Base-by-base conservation (phyloP, 345 rosid species). In the Eucalyptus sp. region DNA sequence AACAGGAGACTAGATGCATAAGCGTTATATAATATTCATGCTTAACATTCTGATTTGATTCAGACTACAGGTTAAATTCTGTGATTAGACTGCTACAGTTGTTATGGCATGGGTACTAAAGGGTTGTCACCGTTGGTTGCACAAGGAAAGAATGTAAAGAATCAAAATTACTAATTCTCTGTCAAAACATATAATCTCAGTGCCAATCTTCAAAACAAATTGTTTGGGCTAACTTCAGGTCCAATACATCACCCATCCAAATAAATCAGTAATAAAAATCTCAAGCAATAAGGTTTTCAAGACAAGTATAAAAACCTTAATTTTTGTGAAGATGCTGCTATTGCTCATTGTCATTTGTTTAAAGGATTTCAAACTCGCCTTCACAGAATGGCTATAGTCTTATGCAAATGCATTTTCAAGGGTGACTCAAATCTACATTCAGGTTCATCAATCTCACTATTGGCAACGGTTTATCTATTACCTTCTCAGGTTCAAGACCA, bases 401-500 rank as follows among this genome's bases (percentile, higher is more conserved):
- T 52, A 22, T 60, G 64, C 41, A 86, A 86, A 86, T 48, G 33
- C 22, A 86, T 51, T 37, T 37, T 54, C 58, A 52, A 43, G 86
- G 87, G 46, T 37, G 48, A 52, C 68, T 33, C 48, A 86, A 54
- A 54, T 33, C 44, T 51, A 37, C 29, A 12, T 52, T 86, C 68
- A 86, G 60, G 50, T 44, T 86, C 87, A 86, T 54, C 87, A 51
- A 68, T 88, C 24, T 76, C 27, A 54, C 37, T 71, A 18, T 46
- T 37, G 18, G 52, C 54, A 37, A 22, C 25, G 16, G 27, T 49
- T 49, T 85, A 41, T 76, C 48, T 41, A 29, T 87, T 93, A 97
- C 99, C 99, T 96, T 98, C 88, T 94, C 99, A 85, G 94, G 94
- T 13, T 94, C 94, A 92, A 97, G 96, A 91, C 93, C 96, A 95